Evolutionary conservation across 331 rosid genomes (phyloP).

Genomic region (Prunus yedoensis): DNA sequence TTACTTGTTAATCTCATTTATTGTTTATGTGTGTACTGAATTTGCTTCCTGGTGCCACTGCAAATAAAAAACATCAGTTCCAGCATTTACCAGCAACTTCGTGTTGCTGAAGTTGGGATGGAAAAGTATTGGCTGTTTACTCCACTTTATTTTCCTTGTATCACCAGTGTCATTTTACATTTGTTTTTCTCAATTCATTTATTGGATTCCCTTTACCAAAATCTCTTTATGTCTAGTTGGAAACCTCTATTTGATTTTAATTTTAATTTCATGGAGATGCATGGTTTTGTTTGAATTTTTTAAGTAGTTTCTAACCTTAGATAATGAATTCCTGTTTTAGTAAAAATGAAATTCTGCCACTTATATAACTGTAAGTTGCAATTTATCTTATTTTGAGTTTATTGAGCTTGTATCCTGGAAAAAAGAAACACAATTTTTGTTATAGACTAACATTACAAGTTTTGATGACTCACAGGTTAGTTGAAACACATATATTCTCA

Average conservation of each 20-base stretch:
- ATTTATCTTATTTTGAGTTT: background rate
- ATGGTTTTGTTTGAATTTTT: background rate
- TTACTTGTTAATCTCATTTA: background rate
- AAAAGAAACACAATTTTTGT: background rate
- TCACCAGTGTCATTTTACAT: background rate
- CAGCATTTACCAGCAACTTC: background rate
- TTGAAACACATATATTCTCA: constrained; percentile 97
- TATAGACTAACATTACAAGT: constrained; percentile 32
- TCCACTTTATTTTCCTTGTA: background rate
- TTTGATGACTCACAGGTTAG: constrained; percentile 70
- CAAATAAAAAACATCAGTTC: constrained; percentile 5
- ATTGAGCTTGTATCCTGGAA: background rate
- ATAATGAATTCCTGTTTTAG: background rate
- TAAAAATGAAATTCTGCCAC: background rate
- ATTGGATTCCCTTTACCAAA: background rate
- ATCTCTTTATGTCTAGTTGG: background rate
- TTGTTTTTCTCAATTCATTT: background rate
- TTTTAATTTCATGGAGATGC: background rate
- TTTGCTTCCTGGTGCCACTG: background rate
- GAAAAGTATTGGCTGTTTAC: background rate
- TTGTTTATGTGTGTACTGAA: background rate
- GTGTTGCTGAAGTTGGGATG: constrained; percentile 8
- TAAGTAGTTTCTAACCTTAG: background rate
- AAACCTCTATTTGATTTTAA: background rate
- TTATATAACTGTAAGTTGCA: background rate